Conservation (phyloP, 208 protist species). For the Acanthamoeba castellanii region DNA sequence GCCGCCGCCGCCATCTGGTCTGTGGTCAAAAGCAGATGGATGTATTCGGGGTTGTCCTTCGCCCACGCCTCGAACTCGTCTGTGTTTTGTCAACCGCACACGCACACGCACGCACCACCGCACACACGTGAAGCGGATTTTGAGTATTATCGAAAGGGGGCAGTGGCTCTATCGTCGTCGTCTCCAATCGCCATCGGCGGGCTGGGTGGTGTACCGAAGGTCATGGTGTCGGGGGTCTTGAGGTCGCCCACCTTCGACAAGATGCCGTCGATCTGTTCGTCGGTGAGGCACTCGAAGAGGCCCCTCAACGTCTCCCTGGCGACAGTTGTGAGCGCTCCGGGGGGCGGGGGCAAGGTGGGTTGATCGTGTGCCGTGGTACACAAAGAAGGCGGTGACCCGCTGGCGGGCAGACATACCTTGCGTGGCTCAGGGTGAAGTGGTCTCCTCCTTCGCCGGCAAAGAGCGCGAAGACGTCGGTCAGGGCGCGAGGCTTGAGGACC, state of each 20-base stretch:
- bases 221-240: not conserved
- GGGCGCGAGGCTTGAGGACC: not conserved
- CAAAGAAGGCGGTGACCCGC: too few species aligned
- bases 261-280: conserved; percentile 46
- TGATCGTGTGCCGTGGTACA: too few species aligned
- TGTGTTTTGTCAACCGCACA: not conserved
- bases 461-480: not conserved
- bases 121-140: not conserved
- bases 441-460: not conserved
- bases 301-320: not conserved
- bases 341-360: too few species aligned
- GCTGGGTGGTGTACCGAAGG: not conserved
- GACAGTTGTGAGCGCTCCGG: too few species aligned
- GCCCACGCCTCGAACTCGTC: conserved; percentile 12
- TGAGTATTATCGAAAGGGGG: not conserved
- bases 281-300: not conserved
- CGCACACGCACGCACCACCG: not conserved
- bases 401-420: not conserved
- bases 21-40: not conserved
- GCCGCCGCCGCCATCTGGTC: not conserved
- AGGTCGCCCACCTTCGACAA: not conserved
- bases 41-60: conserved; percentile 34
- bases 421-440: not conserved
- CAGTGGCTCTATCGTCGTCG: not conserved
- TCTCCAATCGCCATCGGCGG: too few species aligned